A percentile compares a stretch with the other conserved stretches of the same genome.
Evolutionary conservation across 768 basidiomycete genomes (phyloP).

Genomic region (Rhizopogon sp.): DNA sequence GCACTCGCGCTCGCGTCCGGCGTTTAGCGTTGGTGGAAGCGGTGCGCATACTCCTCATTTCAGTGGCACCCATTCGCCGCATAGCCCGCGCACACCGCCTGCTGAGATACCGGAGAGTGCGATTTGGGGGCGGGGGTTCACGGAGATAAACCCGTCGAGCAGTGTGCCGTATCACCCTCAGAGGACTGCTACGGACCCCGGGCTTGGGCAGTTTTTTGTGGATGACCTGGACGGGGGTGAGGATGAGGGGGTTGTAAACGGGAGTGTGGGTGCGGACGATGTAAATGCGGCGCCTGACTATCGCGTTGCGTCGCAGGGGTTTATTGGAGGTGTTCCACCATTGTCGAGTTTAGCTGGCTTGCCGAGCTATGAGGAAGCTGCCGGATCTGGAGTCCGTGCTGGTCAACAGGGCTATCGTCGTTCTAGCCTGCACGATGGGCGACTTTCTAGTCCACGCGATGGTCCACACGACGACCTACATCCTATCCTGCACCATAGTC

Average conservation of each 20-base stretch:
- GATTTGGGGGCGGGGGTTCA: slow-evolving; percentile 59
- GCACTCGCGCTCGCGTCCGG: not conserved
- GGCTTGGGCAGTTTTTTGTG: not conserved
- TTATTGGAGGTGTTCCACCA: slow-evolving; percentile 89
- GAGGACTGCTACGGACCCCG: no score
- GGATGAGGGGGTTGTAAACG: not conserved
- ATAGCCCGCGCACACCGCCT: slow-evolving; percentile 4
- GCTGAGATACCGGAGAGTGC: slow-evolving; percentile 23
- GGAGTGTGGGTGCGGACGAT: not conserved
- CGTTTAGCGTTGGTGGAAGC: not conserved
- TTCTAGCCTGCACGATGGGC: not conserved
- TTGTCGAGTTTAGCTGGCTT: slow-evolving; percentile 69
- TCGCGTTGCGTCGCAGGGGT: slow-evolving; percentile 76
- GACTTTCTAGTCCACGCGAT: not conserved
- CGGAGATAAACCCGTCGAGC: slow-evolving; percentile 42
- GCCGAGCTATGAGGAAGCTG: slow-evolving; percentile 83
- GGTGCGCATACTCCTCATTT: not conserved
- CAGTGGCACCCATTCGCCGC: not conserved
- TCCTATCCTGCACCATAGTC: not conserved
- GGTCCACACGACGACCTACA: not conserved
- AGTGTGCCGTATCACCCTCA: not conserved
- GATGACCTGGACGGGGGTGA: not conserved
- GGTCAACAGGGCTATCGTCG: not conserved
- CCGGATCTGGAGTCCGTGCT: slow-evolving; percentile 6
- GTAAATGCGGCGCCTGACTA: slow-evolving; percentile 56